A percentile compares a stretch with the other conserved stretches of the same genome.
These are phyloP conservation scores for Termitomyces sp. DNA, from an alignment of 768 basidiomycete species.

Conservation along the genomic window DNA sequence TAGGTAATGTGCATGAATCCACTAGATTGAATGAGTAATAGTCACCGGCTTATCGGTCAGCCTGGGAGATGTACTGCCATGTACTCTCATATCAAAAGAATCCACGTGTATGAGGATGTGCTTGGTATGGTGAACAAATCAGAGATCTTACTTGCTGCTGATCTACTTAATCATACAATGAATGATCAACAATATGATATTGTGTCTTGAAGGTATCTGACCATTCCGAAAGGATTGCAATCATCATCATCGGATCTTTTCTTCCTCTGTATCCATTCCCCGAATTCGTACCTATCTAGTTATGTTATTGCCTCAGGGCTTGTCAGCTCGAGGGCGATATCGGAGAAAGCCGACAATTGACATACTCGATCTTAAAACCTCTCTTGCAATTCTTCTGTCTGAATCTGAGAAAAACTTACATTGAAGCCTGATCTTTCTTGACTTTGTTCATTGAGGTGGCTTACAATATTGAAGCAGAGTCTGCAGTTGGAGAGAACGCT, in stretches of 20 bases:
- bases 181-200: neutral
- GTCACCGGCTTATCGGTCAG: neutral
- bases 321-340: neutral
- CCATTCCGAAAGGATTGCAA: neutral
- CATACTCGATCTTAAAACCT: neutral
- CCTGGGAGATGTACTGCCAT: neutral
- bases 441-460: no score
- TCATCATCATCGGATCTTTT: neutral
- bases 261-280: neutral
- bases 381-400: neutral
- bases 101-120: neutral
- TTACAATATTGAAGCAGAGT: neutral
- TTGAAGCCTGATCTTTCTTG: no score
- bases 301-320: no score
- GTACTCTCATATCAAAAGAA: neutral
- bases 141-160: neutral
- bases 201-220: neutral
- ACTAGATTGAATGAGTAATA: neutral
- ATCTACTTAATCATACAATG: neutral
- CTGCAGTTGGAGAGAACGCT: neutral
- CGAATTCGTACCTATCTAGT: no score
- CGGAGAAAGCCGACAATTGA: neutral
- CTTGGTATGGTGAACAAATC: neutral
- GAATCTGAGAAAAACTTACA: neutral
- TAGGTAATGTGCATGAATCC: neutral